Evolutionary conservation across 169 alveolate species (phyloP), one percentile per base, ranked within the genome.

Genomic region (Plasmodium sp.): DNA sequence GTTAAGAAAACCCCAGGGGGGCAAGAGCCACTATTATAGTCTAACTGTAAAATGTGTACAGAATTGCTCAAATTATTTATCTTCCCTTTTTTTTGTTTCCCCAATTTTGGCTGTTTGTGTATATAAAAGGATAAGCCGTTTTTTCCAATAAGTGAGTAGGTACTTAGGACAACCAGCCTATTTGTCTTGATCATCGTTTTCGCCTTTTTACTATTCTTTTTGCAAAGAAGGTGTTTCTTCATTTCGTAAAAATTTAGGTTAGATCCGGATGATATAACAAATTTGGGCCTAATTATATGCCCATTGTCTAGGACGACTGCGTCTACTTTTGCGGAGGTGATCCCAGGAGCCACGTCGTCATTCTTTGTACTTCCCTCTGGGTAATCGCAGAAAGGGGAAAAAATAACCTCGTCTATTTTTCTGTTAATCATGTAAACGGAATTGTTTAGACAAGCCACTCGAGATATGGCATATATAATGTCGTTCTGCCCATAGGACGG

Each of bases 251-350:
- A 85, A 74, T 85, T 85, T 48, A 85, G 75, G 33, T 85, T 85
- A 31, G 93, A 85, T 75, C 86, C 84, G 33, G 93, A 75, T 75
- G 93, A 85, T 74, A 85, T 85, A 74, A 85, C 84, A 85, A 85
- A 85, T 34, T 43, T 85, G 14, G 93, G 81, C 67, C 80, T 85
- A 56, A 85, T 85, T 33, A 74, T 56, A 54, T 75, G 45, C 9
- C 81, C 93, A 77, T 85, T 85, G 67, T 85, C 93, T 34, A 85
- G 36, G 34, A 75, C 33, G 5, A 85, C 39, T 56, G 77, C 85
- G 12, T 85, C 67, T 85, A 85, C 67, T 75, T 85, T 36, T 74
- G 41, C 22, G 22, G 58, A 83, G 31, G 62, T 27, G 48, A 5
- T 9, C 31, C 14, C 10, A 54, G 73, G 36, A 67, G 54, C 18